A percentile compares a stretch with the other conserved stretches of the same genome.
These are phyloP conservation scores for Nicotiana tabacum DNA, from an alignment of 257 asterid genomes.

Conservation along the genomic window DNA sequence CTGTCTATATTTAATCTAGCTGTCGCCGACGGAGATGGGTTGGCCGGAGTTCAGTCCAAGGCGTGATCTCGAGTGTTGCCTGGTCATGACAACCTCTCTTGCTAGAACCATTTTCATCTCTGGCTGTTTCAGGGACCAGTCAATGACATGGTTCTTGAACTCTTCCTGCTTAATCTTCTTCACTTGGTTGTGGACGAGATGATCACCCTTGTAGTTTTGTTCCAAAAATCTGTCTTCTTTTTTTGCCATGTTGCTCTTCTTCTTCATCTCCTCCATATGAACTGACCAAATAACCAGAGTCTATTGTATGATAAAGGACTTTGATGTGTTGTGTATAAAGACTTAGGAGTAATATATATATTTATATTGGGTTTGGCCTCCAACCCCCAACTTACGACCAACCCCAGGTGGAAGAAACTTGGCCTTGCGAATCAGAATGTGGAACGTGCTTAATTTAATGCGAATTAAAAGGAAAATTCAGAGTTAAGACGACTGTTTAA, in stretches of 20 bases:
- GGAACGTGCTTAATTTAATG: neutral
- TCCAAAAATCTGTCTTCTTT: neutral
- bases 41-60: neutral
- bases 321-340: neutral
- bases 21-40: neutral
- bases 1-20: neutral
- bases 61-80: conserved; percentile 15
- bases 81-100: neutral
- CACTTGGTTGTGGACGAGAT: conserved; percentile 13
- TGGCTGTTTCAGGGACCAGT: neutral
- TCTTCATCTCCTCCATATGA: conserved; percentile 2
- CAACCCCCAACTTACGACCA: neutral
- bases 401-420: no score
- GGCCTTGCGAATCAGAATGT: neutral
- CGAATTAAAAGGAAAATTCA: neutral
- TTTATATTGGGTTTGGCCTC: neutral
- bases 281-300: neutral
- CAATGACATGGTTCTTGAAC: neutral
- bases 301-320: neutral
- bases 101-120: neutral
- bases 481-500: no score
- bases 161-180: conserved; percentile 16
- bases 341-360: neutral
- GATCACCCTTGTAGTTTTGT: neutral
- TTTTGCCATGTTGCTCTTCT: neutral